A percentile compares a stretch with the other conserved stretches of the same genome.
Evolutionary conservation across 345 rosid genomes (phyloP).

Genomic region (Bruguiera sexangula): DNA sequence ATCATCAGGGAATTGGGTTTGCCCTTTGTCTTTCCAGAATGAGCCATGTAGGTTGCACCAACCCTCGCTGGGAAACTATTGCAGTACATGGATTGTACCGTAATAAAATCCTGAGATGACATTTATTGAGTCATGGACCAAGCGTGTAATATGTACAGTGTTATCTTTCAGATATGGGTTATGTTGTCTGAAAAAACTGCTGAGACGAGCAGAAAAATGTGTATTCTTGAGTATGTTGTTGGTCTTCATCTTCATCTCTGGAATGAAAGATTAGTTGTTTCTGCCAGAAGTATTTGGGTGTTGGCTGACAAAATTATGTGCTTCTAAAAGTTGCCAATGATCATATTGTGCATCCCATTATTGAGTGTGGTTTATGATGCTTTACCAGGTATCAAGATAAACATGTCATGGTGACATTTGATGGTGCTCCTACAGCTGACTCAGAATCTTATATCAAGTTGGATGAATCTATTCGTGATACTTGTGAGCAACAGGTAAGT

Average conservation of each 20-base stretch:
- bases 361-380: constrained; percentile 8
- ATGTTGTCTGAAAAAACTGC: no score
- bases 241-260: background rate
- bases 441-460: constrained; percentile 71
- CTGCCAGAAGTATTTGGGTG: background rate
- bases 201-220: no score
- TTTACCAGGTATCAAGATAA: constrained; percentile 70
- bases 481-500: constrained; percentile 80
- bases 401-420: constrained; percentile 69
- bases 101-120: no score
- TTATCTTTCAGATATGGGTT: no score
- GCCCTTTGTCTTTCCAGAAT: no score
- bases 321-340: background rate
- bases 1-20: no score
- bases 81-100: no score
- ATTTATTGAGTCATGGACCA: no score
- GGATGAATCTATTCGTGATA: constrained; percentile 64
- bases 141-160: no score
- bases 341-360: constrained; percentile 8
- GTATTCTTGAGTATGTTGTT: no score
- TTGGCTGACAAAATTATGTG: background rate
- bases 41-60: no score
- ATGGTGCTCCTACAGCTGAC: constrained; percentile 87
- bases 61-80: no score
- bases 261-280: background rate